Conservation (phyloP, 192 early-diverging fungal species). For the Rhizoclosmatium globosum region DNA sequence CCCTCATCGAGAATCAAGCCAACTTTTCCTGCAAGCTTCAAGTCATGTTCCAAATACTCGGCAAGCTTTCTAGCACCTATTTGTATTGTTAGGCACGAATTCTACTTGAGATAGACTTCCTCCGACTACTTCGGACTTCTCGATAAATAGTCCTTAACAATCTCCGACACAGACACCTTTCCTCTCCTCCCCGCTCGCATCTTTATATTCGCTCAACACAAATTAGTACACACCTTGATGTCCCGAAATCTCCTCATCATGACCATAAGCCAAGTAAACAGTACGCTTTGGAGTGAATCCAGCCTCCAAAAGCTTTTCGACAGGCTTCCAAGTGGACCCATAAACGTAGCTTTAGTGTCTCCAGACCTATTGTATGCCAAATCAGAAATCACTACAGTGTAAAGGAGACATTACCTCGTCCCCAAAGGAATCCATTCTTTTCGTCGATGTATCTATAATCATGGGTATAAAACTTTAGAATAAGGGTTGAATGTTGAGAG, state of each 20-base stretch:
- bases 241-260: conserved; percentile 54
- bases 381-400: neutral
- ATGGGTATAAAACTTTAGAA: too few relatives aligned
- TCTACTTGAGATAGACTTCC: too few relatives aligned
- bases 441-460: conserved; percentile 19
- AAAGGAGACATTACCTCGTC: conserved; percentile 40
- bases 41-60: conserved; percentile 7
- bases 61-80: conserved; percentile 3
- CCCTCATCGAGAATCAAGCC: conserved; percentile 55
- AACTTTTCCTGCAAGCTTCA: conserved; percentile 33
- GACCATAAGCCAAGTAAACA: conserved; percentile 49
- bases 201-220: too few relatives aligned
- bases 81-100: too few relatives aligned
- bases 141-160: too few relatives aligned
- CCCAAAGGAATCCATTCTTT: conserved; percentile 30
- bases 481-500: too few relatives aligned
- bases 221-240: conserved; percentile 2
- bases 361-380: conserved; percentile 10
- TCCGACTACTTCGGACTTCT: too few relatives aligned
- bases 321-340: conserved; percentile 37
- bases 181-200: too few relatives aligned
- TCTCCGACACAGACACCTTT: too few relatives aligned
- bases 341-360: conserved; percentile 33
- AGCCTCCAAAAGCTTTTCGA: conserved; percentile 39
- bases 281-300: conserved; percentile 33